Percentiles rank a stretch among this genome's conserved stretches.
These are phyloP conservation scores for Lactifluus volemus DNA, from an alignment of 768 basidiomycete genomes.

Conservation along the genomic window DNA sequence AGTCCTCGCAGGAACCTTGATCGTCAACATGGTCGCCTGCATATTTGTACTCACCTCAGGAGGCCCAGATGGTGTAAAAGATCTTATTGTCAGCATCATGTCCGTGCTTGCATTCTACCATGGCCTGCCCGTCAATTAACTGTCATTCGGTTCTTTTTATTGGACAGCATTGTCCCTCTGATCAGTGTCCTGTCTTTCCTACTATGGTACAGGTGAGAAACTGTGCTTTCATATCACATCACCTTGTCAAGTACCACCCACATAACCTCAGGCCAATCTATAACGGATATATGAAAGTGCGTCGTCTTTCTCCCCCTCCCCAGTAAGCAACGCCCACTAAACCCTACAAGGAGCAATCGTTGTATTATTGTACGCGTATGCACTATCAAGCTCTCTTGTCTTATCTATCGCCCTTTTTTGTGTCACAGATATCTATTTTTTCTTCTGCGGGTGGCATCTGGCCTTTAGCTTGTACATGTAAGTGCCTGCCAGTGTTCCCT, in stretches of 20 bases:
- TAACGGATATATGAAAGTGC: constrained; percentile 94
- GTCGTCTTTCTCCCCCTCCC: constrained; percentile 17
- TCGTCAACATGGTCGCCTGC: constrained; percentile 87
- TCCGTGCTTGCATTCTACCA: constrained; percentile 30
- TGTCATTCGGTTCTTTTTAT: constrained; percentile 20
- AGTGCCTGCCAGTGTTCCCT: constrained; percentile 23
- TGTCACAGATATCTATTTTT: constrained; percentile 83
- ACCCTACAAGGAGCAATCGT: constrained; percentile 68
- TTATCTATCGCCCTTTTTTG: constrained; percentile 7
- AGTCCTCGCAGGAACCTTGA: constrained; percentile 67
- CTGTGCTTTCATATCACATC: not conserved
- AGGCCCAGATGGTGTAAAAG: constrained; percentile 62
- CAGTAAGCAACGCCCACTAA: constrained; percentile 17
- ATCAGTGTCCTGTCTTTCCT: constrained; percentile 79
- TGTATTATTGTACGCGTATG: constrained; percentile 74
- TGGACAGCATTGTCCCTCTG: constrained; percentile 62
- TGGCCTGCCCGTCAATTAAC: constrained; percentile 17
- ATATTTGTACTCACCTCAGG: constrained; percentile 79
- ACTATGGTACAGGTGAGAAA: constrained; percentile 83
- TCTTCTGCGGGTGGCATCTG: constrained; percentile 94
- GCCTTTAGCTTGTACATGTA: constrained; percentile 89
- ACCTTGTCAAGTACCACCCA: constrained; percentile 14
- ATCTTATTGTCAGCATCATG: constrained; percentile 79
- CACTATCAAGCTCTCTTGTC: constrained; percentile 18
- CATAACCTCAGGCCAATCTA: constrained; percentile 69